Evolutionary conservation across 2,329 filamentous ascomycete species (phyloP), one percentile per base, ranked within the genome.

Genomic region (Scytalidium lignicola): DNA sequence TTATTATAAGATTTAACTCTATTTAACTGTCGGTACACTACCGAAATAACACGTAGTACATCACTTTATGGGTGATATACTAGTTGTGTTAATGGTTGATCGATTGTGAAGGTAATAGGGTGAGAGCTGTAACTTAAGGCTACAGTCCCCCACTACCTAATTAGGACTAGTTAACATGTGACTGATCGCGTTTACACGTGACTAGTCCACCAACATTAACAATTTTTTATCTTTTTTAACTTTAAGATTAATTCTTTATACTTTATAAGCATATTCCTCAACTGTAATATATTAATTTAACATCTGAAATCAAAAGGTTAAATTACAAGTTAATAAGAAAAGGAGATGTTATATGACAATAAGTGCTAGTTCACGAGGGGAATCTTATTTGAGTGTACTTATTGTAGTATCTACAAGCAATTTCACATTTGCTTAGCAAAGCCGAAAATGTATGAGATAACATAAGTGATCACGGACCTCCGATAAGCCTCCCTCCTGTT

Each of bases 151-250:
- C n/a, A n/a, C n/a, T n/a, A n/a, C n/a, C n/a, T n/a, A n/a, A n/a
- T n/a, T n/a, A n/a, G n/a, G n/a, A n/a, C n/a, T n/a, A n/a, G n/a
- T n/a, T n/a, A n/a, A n/a, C n/a, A n/a, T n/a, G n/a, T n/a, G n/a
- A n/a, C n/a, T n/a, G n/a, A n/a, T n/a, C n/a, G n/a, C n/a, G n/a
- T n/a, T n/a, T n/a, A n/a, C n/a, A n/a, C n/a, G n/a, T n/a, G n/a
- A n/a, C n/a, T n/a, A n/a, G n/a, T n/a, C n/a, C n/a, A n/a, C n/a
- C n/a, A n/a, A n/a, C n/a, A n/a, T n/a, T n/a, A n/a, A n/a, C n/a
- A n/a, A n/a, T n/a, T n/a, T n/a, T 41, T 48, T 37, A 41, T 48
- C 37, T n/a, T 37, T 48, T 48, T 48, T 48, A 4, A 20, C 45
- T 22, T 47, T 26, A 29, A 47, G 37, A 22, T 32, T 32, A 19